Evolutionary conservation across 2,329 filamentous ascomycete species (phyloP), one percentile per base, ranked within the genome.

Genomic region (Cytospora mali): DNA sequence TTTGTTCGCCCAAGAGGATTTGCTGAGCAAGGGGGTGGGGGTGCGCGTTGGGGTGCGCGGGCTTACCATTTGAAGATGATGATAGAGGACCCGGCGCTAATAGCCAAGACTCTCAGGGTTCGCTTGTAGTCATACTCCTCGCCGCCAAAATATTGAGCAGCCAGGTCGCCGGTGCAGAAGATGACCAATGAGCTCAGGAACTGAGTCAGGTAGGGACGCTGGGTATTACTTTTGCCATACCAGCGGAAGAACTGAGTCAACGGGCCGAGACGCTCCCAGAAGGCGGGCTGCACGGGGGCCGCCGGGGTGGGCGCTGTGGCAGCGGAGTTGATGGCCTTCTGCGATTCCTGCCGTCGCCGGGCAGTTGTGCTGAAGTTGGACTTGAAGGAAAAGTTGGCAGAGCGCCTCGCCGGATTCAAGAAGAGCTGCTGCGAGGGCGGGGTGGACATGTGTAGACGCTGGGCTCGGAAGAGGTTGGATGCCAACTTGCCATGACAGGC

Each of bases 21-120:
- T 21, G n/a, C n/a, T 46, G 25, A 16, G 18, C 14, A 48, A 16
- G 33, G 16, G 25, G 9, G n/a, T n/a, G n/a, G n/a, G n/a, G n/a
- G n/a, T n/a, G n/a, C n/a, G n/a, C n/a, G n/a, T n/a, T n/a, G n/a
- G n/a, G n/a, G n/a, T n/a, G n/a, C 21, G 14, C 11, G 70, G 21
- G 28, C 82, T 67, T 81, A 96, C 92, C 92, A 97, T 69, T 86
- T 85, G 74, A 94, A 97, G 50, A 84, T 84, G 0, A 93, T 93
- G 64, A 96, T 91, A 25, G 89, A 87, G 14, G 84, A 85, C 54
- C 88, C 77, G 2, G 84, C 86, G 5, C 92, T 92, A 61, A 97
- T 94, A 4, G 87, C 72, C 70, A 97, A 75, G 62, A 91, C 88
- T 58, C 92, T 81, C 62, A 84, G 72, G 0, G 92, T 94, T 51